Evolutionary conservation across 495 filamentous ascomycete species (phyloP), one percentile per base, ranked within the genome.

Genomic region (Mytilinidion resinicola): DNA sequence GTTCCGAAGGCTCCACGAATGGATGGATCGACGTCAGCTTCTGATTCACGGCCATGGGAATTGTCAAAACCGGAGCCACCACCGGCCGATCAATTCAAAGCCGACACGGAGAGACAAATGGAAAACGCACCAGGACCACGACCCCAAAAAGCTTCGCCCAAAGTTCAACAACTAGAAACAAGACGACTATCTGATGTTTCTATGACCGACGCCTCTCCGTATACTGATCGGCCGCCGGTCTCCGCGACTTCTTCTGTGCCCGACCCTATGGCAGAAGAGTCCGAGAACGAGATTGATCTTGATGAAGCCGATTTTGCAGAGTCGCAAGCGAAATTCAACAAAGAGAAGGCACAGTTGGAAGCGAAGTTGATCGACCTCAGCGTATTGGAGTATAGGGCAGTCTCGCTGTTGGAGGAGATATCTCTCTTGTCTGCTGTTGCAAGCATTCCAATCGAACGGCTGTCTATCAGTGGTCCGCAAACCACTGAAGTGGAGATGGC

Each of bases 251-350:
- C 60, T 7, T 55, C 56, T 4, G 53, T 35, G 3, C 62, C 57
- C 11, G 62, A 59, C 17, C 49, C 63, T 14, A 61, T 67, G 17
- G 60, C 55, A 34, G 51, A 63, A 33, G 66, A 68, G 15, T 69
- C 71, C 9, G 73, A 74, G 34, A 72, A 75, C 11, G 68, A 67
- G 12, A 36, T 69, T 11, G 72, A 70, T 53, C 49, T 72, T 17
- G 70, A 74, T 51, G 66, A 73, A 21, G 71, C 59, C 34, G 67
- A 70, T 36, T 63, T 72, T 42, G 64, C 65, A 2, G 64, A 69
- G 37, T 61, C 57, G 9, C 61, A 74, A 36, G 69, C 63, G 1
- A 72, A 70, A 39, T 74, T 68, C 47, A 68, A 70, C 17, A 55
- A 60, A 10, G 64, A 72, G 37, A 73, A 71, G 44, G 51, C 68